These are phyloP conservation scores for Teunomyces pallodes DNA, from an alignment of 805 yeast species.

Conservation along the genomic window DNA sequence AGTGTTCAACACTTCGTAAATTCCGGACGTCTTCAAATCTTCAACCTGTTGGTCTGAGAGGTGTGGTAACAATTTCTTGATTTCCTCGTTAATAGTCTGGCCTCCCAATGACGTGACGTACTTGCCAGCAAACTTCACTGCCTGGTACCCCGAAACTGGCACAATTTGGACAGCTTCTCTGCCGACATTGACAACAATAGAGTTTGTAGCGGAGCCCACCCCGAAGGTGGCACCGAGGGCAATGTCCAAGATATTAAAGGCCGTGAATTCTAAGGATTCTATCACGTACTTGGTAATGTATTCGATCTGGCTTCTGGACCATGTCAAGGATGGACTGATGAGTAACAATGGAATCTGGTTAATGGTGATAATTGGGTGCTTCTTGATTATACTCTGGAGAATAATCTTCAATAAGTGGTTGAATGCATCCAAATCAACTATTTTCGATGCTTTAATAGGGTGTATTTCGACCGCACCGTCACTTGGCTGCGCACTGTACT, in stretches of 20 bases:
- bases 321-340: slow-evolving; percentile 56
- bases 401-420: slow-evolving; percentile 54
- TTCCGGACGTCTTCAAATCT: slow-evolving; percentile 66
- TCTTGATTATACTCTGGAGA: slow-evolving; percentile 36
- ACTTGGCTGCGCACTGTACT: slow-evolving; percentile 37
- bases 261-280: slow-evolving; percentile 70
- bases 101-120: slow-evolving; percentile 62
- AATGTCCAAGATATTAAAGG: slow-evolving; percentile 65
- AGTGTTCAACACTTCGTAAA: slow-evolving; percentile 76
- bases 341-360: slow-evolving; percentile 69
- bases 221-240: slow-evolving; percentile 74
- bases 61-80: slow-evolving; percentile 56
- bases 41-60: slow-evolving; percentile 62
- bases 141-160: slow-evolving; percentile 75
- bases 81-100: slow-evolving; percentile 50
- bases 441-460: slow-evolving; percentile 65
- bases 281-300: slow-evolving; percentile 69
- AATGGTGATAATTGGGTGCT: slow-evolving; percentile 48
- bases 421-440: slow-evolving; percentile 69
- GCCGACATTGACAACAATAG: slow-evolving; percentile 81
- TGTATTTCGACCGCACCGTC: slow-evolving; percentile 41
- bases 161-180: slow-evolving; percentile 68
- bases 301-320: slow-evolving; percentile 72
- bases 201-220: slow-evolving; percentile 59
- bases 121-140: slow-evolving; percentile 52